Conservation (phyloP, 305 asterid species). For the Fraxinus paxiana region DNA sequence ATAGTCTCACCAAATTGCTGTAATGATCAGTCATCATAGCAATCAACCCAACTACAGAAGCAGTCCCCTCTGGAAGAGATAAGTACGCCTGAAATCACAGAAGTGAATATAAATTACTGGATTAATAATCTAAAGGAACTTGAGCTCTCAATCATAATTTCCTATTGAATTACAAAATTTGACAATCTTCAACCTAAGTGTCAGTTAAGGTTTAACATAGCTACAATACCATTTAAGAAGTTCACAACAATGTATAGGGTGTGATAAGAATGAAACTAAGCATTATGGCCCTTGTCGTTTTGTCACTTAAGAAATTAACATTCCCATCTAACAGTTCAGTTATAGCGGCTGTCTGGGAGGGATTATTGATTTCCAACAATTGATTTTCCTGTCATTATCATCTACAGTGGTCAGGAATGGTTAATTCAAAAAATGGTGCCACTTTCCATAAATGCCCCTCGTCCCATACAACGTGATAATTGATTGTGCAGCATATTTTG, state of each 20-base stretch:
- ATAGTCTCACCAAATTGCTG: slow-evolving; percentile 69
- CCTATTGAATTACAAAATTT: background rate
- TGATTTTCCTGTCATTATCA: too few relatives aligned
- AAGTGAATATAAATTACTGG: slow-evolving; percentile 17
- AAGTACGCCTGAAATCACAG: slow-evolving; percentile 77
- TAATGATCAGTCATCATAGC: slow-evolving; percentile 99
- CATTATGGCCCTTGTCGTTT: background rate
- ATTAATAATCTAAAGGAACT: background rate
- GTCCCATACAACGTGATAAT: too few relatives aligned
- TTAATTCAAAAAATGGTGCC: too few relatives aligned
- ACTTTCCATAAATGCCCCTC: too few relatives aligned
- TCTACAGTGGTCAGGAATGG: too few relatives aligned
- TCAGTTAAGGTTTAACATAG: background rate
- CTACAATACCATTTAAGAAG: slow-evolving; percentile 9
- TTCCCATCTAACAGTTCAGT: slow-evolving; percentile 12
- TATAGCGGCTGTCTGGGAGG: background rate
- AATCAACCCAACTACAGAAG: slow-evolving; percentile 78
- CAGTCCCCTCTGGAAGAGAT: slow-evolving; percentile 95
- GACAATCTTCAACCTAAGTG: background rate
- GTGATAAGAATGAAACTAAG: background rate
- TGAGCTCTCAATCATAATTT: slow-evolving; percentile 16
- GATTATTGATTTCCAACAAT: too few relatives aligned
- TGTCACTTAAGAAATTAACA: background rate
- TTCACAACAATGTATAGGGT: background rate
- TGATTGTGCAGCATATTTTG: too few relatives aligned